Percentiles rank a stretch among this genome's conserved stretches.
Conservation (phyloP, 192 early-diverging fungal species). For the Phycomyces blakesleeanus region DNA sequence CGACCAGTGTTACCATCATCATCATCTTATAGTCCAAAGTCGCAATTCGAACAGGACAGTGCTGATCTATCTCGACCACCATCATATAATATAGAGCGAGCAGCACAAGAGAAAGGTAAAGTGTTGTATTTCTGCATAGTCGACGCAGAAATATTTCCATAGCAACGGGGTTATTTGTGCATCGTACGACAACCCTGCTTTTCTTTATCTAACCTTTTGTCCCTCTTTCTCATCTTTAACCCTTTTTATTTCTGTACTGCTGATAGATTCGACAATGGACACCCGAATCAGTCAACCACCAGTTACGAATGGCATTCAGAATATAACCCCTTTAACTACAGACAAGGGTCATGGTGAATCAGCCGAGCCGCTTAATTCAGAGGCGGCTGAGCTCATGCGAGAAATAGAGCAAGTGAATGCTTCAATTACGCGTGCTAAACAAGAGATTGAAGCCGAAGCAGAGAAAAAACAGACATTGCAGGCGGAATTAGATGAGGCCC, state of each 20-base stretch:
- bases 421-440: slow-evolving; percentile 6
- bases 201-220: slow-evolving; percentile 7
- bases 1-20: slow-evolving; percentile 2
- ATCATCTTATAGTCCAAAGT: slow-evolving; percentile 9
- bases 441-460: slow-evolving; percentile 10
- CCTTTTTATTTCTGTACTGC: slow-evolving; percentile 7
- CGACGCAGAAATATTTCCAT: too few species aligned
- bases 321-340: not conserved
- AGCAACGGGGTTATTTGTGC: not conserved
- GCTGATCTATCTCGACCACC: too few species aligned
- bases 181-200: not conserved
- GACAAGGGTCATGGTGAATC: not conserved
- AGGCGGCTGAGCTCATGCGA: slow-evolving; percentile 7
- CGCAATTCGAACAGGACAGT: not conserved
- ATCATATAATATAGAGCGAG: too few species aligned
- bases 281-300: not conserved
- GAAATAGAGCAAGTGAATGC: slow-evolving; percentile 25
- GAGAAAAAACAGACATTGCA: slow-evolving; percentile 16
- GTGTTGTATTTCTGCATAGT: too few species aligned
- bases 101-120: too few species aligned
- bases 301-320: not conserved
- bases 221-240: slow-evolving; percentile 3
- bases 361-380: slow-evolving; percentile 1
- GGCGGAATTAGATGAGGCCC: slow-evolving; percentile 20
- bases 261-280: not conserved